Percentiles rank a stretch among this genome's conserved stretches.
These are phyloP conservation scores for Vitis cinerea DNA, from an alignment of 164 flowering plant genomes.

Conservation along the genomic window DNA sequence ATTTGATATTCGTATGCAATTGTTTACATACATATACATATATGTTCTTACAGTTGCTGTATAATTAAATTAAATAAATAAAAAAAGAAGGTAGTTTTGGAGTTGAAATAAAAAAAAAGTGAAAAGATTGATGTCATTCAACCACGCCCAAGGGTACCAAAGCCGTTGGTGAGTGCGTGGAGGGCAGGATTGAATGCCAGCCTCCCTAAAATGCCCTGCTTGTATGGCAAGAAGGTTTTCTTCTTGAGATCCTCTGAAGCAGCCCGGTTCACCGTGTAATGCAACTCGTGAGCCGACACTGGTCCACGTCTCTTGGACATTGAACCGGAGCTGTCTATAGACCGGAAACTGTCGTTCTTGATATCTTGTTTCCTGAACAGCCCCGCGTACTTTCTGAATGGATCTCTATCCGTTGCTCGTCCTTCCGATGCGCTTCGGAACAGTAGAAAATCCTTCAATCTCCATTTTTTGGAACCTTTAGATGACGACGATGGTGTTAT, in stretches of 20 bases:
- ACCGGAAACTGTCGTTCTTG: slow-evolving; percentile 48
- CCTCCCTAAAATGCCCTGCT: slow-evolving; percentile 68
- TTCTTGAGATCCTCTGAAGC: slow-evolving; percentile 68
- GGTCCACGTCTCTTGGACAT: slow-evolving; percentile 38
- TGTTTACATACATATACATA: too few species aligned
- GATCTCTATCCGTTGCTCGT: slow-evolving; percentile 63
- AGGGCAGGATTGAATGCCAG: slow-evolving; percentile 54
- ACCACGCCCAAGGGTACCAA: slow-evolving; percentile 27
- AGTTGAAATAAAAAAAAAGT: too few species aligned
- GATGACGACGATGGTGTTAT: slow-evolving; percentile 13
- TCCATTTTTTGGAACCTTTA: slow-evolving; percentile 57
- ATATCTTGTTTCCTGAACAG: slow-evolving; percentile 33
- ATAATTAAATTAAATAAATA: too few species aligned
- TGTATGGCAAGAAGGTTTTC: slow-evolving; percentile 84
- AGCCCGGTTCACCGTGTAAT: slow-evolving; percentile 74
- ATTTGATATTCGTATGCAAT: too few species aligned
- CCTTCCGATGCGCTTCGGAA: slow-evolving; percentile 97
- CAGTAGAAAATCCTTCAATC: slow-evolving; percentile 65
- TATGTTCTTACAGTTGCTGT: too few species aligned
- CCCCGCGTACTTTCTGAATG: slow-evolving; percentile 53
- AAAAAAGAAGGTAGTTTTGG: too few species aligned
- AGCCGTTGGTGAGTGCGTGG: slow-evolving; percentile 43
- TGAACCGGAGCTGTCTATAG: slow-evolving; percentile 38
- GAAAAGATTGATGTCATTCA: not conserved
- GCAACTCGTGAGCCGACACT: slow-evolving; percentile 80